Percentiles rank a stretch among this genome's conserved stretches.
Evolutionary conservation across 345 rosid genomes (phyloP).

Genomic region (Citrus unshiu): DNA sequence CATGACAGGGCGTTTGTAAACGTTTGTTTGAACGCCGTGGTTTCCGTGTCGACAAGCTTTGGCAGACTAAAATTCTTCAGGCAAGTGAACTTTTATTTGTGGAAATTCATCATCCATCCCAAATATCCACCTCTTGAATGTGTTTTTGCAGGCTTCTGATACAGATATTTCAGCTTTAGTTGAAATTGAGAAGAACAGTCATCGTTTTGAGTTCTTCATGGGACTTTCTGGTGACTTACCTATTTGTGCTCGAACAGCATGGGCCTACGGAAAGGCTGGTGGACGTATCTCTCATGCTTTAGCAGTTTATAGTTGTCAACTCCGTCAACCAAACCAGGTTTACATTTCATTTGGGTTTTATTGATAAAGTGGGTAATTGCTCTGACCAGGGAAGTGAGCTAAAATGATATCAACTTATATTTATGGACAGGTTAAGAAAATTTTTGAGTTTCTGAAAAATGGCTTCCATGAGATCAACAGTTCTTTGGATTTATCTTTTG

Average conservation of each 20-base stretch:
- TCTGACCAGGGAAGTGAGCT: background rate
- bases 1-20: slow-evolving; percentile 91
- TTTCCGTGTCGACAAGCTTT: slow-evolving; percentile 66
- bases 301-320: slow-evolving; percentile 91
- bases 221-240: slow-evolving; percentile 30
- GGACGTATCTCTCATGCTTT: slow-evolving; percentile 96
- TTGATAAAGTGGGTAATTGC: background rate
- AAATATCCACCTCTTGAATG: slow-evolving; percentile 20
- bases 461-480: slow-evolving; percentile 85
- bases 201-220: slow-evolving; percentile 41
- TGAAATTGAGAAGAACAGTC: slow-evolving; percentile 94
- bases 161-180: slow-evolving; percentile 91
- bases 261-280: slow-evolving; percentile 96
- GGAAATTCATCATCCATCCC: slow-evolving; percentile 15
- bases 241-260: slow-evolving; percentile 96
- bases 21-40: slow-evolving; percentile 97
- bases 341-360: slow-evolving; percentile 13
- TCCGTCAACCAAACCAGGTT: slow-evolving; percentile 85
- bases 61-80: slow-evolving; percentile 96
- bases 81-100: slow-evolving; percentile 33
- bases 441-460: slow-evolving; percentile 85
- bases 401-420: slow-evolving; percentile 13
- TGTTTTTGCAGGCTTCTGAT: slow-evolving; percentile 73
- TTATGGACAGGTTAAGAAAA: slow-evolving; percentile 70
- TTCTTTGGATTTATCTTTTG: slow-evolving; percentile 87